Evolutionary conservation across 1,284 basidiomycete genomes (phyloP).

Genomic region (Ganoderma sinense): DNA sequence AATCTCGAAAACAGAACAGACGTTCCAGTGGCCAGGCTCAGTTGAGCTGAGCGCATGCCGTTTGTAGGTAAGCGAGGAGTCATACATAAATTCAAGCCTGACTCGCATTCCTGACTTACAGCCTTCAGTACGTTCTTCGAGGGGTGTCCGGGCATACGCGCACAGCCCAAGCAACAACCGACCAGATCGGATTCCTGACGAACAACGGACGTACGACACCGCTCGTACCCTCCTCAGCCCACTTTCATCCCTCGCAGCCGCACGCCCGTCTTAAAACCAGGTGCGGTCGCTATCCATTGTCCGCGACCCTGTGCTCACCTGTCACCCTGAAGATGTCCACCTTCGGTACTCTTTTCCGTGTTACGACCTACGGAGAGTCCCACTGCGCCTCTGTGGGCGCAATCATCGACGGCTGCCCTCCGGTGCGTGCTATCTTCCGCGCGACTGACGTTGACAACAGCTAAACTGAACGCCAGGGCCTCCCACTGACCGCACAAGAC

Average conservation of each 20-base stretch:
- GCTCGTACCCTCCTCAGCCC: neutral
- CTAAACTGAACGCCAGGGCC: slow-evolving; percentile 63
- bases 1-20: neutral
- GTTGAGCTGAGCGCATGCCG: neutral
- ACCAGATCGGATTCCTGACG: slow-evolving; percentile 1
- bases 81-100: neutral
- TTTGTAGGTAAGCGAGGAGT: neutral
- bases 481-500: slow-evolving; percentile 83
- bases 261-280: neutral
- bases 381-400: slow-evolving; percentile 98
- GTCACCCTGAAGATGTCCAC: slow-evolving; percentile 76
- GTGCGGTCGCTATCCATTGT: neutral
- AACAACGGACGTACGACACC: neutral
- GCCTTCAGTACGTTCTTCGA: neutral
- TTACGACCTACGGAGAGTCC: slow-evolving; percentile 98
- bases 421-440: slow-evolving; percentile 58
- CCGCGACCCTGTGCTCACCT: neutral
- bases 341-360: slow-evolving; percentile 90
- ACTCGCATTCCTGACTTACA: neutral
- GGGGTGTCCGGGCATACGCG: neutral
- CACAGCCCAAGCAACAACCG: neutral
- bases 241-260: neutral
- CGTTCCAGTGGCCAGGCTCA: neutral
- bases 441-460: slow-evolving; percentile 10
- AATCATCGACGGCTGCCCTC: slow-evolving; percentile 97